A percentile compares a stretch with the other conserved stretches of the same genome.
Conservation (phyloP, 768 basidiomycete species). For the Leccinum disarticulatum region DNA sequence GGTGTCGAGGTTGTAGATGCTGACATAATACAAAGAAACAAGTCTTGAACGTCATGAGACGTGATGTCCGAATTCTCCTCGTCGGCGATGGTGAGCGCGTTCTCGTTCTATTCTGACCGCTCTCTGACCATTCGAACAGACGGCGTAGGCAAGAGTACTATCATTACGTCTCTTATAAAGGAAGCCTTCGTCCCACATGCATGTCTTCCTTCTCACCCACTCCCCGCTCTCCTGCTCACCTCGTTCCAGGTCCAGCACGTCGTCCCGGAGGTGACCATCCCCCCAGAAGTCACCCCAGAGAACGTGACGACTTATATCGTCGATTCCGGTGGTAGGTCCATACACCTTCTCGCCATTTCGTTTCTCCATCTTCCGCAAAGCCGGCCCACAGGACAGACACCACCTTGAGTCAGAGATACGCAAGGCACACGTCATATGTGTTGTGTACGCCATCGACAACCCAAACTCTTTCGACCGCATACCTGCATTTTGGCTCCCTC, state of each 20-base stretch:
- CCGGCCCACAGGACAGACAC: conserved; percentile 78
- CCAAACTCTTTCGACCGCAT: conserved; percentile 96
- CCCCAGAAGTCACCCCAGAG: conserved; percentile 95
- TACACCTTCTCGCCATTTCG: neutral
- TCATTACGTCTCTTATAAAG: conserved; percentile 96
- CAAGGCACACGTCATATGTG: conserved; percentile 96
- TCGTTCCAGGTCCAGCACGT: conserved; percentile 80
- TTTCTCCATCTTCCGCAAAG: conserved; percentile 40
- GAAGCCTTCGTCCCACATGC: conserved; percentile 92
- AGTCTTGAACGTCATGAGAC: conserved; percentile 54
- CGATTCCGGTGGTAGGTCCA: conserved; percentile 84
- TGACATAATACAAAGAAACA: conserved; percentile 19
- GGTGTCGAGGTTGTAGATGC: conserved; percentile 3
- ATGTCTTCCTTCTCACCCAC: conserved; percentile 22
- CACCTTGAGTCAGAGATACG: conserved; percentile 95
- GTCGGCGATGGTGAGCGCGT: conserved; percentile 82
- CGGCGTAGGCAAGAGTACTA: conserved; percentile 97
- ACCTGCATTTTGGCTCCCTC: conserved; percentile 96
- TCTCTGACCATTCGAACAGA: conserved; percentile 47
- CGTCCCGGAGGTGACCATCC: conserved; percentile 97
- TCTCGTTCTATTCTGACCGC: neutral
- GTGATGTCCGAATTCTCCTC: conserved; percentile 92
- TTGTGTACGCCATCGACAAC: conserved; percentile 97
- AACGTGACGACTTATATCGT: conserved; percentile 98
- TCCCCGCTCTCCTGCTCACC: conserved; percentile 4